These are phyloP conservation scores for Epipyxis sp. DNA, from an alignment of 108 stramenopile genomes.

Conservation along the genomic window DNA sequence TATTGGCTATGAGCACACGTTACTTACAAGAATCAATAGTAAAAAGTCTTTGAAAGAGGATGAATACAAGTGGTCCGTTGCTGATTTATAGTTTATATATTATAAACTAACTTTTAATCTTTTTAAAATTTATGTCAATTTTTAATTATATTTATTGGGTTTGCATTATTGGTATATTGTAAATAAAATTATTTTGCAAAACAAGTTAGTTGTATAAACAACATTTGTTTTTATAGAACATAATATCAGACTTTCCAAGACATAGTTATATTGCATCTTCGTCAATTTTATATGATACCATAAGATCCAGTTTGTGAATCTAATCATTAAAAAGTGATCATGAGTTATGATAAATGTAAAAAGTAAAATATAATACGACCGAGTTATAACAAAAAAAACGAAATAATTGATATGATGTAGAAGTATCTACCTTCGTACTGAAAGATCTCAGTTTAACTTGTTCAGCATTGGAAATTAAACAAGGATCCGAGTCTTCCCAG, in stretches of 20 bases:
- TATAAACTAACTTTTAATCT: too few relatives aligned
- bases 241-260: too few relatives aligned
- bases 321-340: not conserved
- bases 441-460: constrained; percentile 89
- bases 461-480: constrained; percentile 85
- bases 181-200: too few relatives aligned
- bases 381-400: not conserved
- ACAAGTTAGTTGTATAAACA: too few relatives aligned
- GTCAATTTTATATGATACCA: constrained; percentile 11
- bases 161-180: too few relatives aligned
- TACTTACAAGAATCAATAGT: constrained; percentile 45
- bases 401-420: not conserved
- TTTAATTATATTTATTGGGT: too few relatives aligned
- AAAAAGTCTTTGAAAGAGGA: constrained; percentile 6
- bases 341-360: not conserved
- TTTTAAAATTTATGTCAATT: too few relatives aligned
- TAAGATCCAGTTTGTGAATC: constrained; percentile 30
- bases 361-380: too few relatives aligned
- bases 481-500: constrained; percentile 96
- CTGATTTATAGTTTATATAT: too few relatives aligned
- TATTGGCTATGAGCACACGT: constrained; percentile 86
- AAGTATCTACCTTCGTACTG: constrained; percentile 69
- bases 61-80: constrained; percentile 25
- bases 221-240: too few relatives aligned
- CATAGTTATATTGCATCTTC: too few relatives aligned